Evolutionary conservation across 2,329 filamentous ascomycete species (phyloP).

Genomic region (Cladosporium sp.): DNA sequence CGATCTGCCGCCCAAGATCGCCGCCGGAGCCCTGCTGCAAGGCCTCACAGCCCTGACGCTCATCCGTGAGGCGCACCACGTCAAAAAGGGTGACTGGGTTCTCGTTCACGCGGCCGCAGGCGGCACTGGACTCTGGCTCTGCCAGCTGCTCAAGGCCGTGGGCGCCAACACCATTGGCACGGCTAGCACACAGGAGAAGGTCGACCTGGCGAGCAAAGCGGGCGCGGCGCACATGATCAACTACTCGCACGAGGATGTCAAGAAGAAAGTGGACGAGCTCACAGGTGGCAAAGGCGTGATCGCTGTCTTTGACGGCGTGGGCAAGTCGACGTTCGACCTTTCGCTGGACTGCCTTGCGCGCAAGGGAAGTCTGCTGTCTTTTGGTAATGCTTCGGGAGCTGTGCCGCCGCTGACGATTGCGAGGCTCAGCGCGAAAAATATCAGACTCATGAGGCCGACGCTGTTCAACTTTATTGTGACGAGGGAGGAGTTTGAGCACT

Average conservation of each 20-base stretch:
- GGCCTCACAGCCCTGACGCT: conserved; percentile 79
- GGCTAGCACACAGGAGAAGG: conserved; percentile 69
- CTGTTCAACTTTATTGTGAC: conserved; percentile 68
- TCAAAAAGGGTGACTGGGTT: conserved; percentile 73
- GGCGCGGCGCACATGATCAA: conserved; percentile 71
- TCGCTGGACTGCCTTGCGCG: conserved; percentile 68
- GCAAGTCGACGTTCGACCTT: conserved; percentile 77
- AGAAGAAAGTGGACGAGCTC: conserved; percentile 59
- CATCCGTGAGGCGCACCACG: conserved; percentile 66
- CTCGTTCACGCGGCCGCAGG: conserved; percentile 84
- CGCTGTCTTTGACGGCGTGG: conserved; percentile 82
- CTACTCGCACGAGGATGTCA: conserved; percentile 58
- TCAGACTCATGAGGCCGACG: conserved; percentile 70
- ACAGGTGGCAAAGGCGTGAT: conserved; percentile 69
- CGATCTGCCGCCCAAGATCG: conserved; percentile 56
- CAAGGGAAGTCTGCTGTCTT: conserved; percentile 74
- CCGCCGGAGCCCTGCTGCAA: conserved; percentile 69
- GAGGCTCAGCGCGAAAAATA: conserved; percentile 68
- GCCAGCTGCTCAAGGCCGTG: conserved; percentile 66
- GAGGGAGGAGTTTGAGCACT: conserved; percentile 66
- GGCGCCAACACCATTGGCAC: conserved; percentile 79
- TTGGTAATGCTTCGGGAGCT: conserved; percentile 77
- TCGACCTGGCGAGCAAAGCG: conserved; percentile 61
- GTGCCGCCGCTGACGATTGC: conserved; percentile 64
- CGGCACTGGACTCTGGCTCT: conserved; percentile 71